Evolutionary conservation across 2,329 filamentous ascomycete genomes (phyloP).

Genomic region (Arthroderma sp.): DNA sequence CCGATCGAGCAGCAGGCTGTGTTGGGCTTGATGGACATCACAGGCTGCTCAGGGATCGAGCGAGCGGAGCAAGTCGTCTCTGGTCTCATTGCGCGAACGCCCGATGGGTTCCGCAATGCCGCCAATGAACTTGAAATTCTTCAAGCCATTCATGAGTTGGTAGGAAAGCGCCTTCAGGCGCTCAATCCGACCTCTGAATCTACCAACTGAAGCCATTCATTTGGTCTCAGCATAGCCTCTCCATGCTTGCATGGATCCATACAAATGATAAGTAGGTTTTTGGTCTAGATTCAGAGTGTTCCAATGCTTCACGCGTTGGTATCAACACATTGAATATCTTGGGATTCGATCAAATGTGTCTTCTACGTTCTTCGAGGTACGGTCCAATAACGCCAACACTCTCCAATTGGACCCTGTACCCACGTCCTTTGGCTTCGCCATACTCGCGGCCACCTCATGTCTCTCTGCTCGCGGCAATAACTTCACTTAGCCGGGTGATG

Average conservation of each 20-base stretch:
- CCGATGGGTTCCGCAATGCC: conserved; percentile 19
- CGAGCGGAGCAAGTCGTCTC: conserved; percentile 23
- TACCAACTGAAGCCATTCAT: conserved; percentile 8
- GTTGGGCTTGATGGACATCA: conserved; percentile 24
- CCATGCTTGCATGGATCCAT: neutral
- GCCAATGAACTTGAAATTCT: conserved; percentile 24
- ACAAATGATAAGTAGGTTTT: neutral
- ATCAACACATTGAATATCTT: neutral
- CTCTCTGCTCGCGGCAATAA: conserved; percentile 2
- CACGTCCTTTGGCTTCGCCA: neutral
- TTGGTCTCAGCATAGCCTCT: neutral
- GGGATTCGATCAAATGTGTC: conserved; percentile 2
- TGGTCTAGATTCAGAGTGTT: conserved; percentile 1
- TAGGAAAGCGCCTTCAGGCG: conserved; percentile 22
- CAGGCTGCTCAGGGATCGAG: conserved; percentile 15
- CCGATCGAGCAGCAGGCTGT: conserved; percentile 24
- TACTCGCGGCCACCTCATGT: conserved; percentile 1
- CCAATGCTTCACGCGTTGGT: neutral
- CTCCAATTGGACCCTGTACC: conserved; percentile 2
- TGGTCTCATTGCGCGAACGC: conserved; percentile 21
- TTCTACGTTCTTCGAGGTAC: neutral
- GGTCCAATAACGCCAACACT: neutral
- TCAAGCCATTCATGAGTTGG: conserved; percentile 22
- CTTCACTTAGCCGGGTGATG: neutral
- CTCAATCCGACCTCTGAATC: conserved; percentile 14